Base-by-base conservation (phyloP, 495 filamentous ascomycete genomes). In the Daldinia loculata region DNA sequence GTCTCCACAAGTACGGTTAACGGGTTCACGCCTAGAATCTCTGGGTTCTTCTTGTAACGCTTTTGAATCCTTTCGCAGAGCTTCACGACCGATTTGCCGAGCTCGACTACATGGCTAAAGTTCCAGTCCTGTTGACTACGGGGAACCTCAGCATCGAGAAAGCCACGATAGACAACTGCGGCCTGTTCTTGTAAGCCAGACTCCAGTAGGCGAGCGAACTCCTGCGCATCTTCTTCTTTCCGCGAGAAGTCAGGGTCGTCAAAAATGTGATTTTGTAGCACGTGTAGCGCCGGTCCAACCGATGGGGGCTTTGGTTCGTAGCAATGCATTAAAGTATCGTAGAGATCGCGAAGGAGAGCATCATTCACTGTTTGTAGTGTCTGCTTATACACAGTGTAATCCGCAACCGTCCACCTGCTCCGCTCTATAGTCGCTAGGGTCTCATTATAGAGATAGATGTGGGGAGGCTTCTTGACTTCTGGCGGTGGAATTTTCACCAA, bases 11-110 rank as follows among this genome's bases (percentile, higher is more conserved):
- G 82, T 14, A 93, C 91, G 48, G 85, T 88, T 68, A 94, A 85
- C 6, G 94, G 95, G 67, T 92, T 93, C 17, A 95, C 93, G 17
- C 93, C 94, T 90, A 97, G 90, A 61, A 98, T 90, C 52, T 92
- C 91, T 1, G 93, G 93, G 66, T 91, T 97, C 66, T 91, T 94
- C 63, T 87, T 86, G 79, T 95, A 99, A 24, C 96, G 89, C 79
- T 97, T 98, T 80, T 93, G 89, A 67, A 97, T 95, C 78, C 88
- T 93, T 69, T 94, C 88, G 27, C 89, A 90, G 26, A 97, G 85
- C 69, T 90, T 92, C 9, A 92, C 88, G 3, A 98, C 91, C 1
- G 90, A 87, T 75, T 97, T 92, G 22, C 93, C 93, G 43, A 98
- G 88, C 68, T 94, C 87, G 60, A 97, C 91, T 55, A 98, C 89